Base-by-base conservation (phyloP, 495 filamentous ascomycete species). In the Talaromyces nanjingensis region DNA sequence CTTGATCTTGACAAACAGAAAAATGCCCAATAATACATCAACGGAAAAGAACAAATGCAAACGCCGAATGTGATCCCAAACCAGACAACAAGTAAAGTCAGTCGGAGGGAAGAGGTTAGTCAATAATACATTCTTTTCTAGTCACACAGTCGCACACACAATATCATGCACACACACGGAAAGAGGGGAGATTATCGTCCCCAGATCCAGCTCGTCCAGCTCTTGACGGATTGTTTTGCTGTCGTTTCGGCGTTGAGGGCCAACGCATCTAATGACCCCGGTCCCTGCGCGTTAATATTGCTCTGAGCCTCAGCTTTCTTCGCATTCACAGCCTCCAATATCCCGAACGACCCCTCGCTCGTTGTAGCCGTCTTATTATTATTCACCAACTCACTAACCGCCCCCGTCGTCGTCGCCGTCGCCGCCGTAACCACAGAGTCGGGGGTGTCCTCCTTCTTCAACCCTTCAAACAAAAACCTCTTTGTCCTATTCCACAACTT, bases 391-490 rank as follows among this genome's bases (percentile, higher is more conserved):
- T 56, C 53, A n/a, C 53, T 31, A 25, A 29, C 53, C 22, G 53
- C 24, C 27, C 4, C 24, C 27, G 53, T 63, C n/a, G 64, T 62
- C 18, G 64, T 33, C 27, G 64, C 27, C 27, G 8, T 6, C 27
- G 53, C 60, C 14, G 64, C 59, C 18, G 64, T 33, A 11, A 52
- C 39, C 4, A 34, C 60, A 11, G 67, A 64, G 64, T 72, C 69
- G 25, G 69, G 65, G 62, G 74, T 69, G 63, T 81, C 82, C 58
- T 81, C 82, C 53, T 71, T 70, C 67, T 83, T 83, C 70, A 84
- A 67, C 65, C 78, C 81, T 7, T 77, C 77, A 52, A 77, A 69
- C 7, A 82, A 68, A 66, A 74, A 76, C 57, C 64, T 64, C 74
- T 80, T 81, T 20, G 70, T 65, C 67, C 77, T 73, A 63, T 74